Percentiles rank a stretch among this genome's conserved stretches.
These are phyloP conservation scores for Kalmanozyma brasiliensis DNA, from an alignment of 1,284 basidiomycete species.

Conservation along the genomic window DNA sequence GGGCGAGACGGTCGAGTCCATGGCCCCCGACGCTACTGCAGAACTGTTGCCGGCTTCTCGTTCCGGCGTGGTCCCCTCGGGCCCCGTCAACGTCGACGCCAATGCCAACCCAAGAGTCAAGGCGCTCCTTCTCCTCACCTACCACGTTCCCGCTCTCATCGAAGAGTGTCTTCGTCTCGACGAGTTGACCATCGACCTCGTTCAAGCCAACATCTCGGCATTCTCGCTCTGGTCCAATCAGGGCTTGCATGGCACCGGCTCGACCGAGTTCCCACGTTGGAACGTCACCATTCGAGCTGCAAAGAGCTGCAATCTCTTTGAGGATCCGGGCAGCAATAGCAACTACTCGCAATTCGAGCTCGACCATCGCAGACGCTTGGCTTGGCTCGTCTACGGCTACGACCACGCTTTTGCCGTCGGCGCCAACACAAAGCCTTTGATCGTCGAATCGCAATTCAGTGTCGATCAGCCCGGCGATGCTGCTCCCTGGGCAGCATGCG, in stretches of 20 bases:
- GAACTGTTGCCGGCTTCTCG: conserved; percentile 14
- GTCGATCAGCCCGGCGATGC: conserved; percentile 46
- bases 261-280: conserved; percentile 43
- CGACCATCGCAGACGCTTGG: conserved; percentile 39
- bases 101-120: conserved; percentile 27
- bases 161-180: conserved; percentile 44
- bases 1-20: conserved; percentile 37
- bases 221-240: conserved; percentile 48
- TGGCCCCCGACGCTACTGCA: conserved; percentile 24
- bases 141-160: conserved; percentile 38
- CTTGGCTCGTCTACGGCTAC: conserved; percentile 52
- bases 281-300: conserved; percentile 43
- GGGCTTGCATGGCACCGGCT: conserved; percentile 31
- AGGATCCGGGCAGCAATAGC: conserved; percentile 28
- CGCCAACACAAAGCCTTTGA: conserved; percentile 41
- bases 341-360: conserved; percentile 15
- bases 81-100: conserved; percentile 11
- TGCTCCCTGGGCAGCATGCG: conserved; percentile 29
- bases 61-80: background rate
- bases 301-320: conserved; percentile 32
- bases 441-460: conserved; percentile 50
- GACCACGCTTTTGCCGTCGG: conserved; percentile 48
- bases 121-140: conserved; percentile 21
- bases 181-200: conserved; percentile 48
- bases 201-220: conserved; percentile 41